Evolutionary conservation across 2,329 filamentous ascomycete genomes (phyloP).

Genomic region (Monilinia fructigena): DNA sequence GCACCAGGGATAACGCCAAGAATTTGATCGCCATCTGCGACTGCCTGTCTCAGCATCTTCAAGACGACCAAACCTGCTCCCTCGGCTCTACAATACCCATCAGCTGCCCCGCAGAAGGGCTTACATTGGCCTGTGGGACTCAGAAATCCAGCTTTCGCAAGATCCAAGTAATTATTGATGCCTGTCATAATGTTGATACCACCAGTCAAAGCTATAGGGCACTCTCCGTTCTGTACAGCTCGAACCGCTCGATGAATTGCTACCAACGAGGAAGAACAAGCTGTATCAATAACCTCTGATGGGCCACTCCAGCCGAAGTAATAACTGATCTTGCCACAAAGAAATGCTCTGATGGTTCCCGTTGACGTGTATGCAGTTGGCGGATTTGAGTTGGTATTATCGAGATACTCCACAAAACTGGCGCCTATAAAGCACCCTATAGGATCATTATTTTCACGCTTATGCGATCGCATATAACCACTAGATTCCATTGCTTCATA

Average conservation of each 20-base stretch:
- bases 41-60: slow-evolving; percentile 36
- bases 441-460: background rate
- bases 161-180: slow-evolving; percentile 1
- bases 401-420: slow-evolving; percentile 18
- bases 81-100: slow-evolving; percentile 57
- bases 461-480: slow-evolving; percentile 14
- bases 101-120: slow-evolving; percentile 47
- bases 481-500: slow-evolving; percentile 24
- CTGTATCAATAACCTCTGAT: slow-evolving; percentile 42
- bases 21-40: slow-evolving; percentile 58
- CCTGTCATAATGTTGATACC: slow-evolving; percentile 11
- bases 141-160: slow-evolving; percentile 4
- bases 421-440: slow-evolving; percentile 27
- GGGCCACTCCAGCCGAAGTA: slow-evolving; percentile 43
- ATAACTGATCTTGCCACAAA: slow-evolving; percentile 45
- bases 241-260: slow-evolving; percentile 39
- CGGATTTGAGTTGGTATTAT: slow-evolving; percentile 22
- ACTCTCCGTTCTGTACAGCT: slow-evolving; percentile 26
- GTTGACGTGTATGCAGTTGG: slow-evolving; percentile 30
- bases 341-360: slow-evolving; percentile 38
- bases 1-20: slow-evolving; percentile 54
- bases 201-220: slow-evolving; percentile 8
- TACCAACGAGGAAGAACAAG: slow-evolving; percentile 42
- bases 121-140: slow-evolving; percentile 31
- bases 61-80: slow-evolving; percentile 49